These are phyloP conservation scores for Pythium periplocum DNA, from an alignment of 352 stramenopile species.

Conservation along the genomic window DNA sequence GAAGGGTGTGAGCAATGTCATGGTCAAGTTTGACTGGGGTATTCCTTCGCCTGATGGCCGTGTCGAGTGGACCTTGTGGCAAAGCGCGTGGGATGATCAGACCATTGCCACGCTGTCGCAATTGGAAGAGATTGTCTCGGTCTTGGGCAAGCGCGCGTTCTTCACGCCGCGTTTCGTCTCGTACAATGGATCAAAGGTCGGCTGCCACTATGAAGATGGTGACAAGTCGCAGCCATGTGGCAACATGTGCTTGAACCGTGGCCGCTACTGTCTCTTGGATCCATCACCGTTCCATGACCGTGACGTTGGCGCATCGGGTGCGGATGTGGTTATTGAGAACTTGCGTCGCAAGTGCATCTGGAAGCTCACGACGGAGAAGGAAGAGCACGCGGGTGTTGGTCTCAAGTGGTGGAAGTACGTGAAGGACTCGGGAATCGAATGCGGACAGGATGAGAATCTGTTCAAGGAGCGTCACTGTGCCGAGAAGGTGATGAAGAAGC, in stretches of 20 bases:
- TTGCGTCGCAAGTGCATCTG: constrained; percentile 95
- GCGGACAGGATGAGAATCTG: constrained; percentile 72
- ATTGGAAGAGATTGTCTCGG: constrained; percentile 72
- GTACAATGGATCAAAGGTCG: constrained; percentile 92
- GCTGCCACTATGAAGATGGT: constrained; percentile 81
- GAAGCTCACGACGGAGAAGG: constrained; percentile 74
- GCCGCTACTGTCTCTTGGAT: constrained; percentile 95
- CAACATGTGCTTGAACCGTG: constrained; percentile 97
- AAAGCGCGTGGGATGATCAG: constrained; percentile 91
- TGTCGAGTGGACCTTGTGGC: constrained; percentile 97
- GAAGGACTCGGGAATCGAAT: constrained; percentile 86
- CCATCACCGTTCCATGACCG: constrained; percentile 93
- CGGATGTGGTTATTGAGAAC: constrained; percentile 93
- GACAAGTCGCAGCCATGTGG: constrained; percentile 78
- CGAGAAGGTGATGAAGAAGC: constrained; percentile 88
- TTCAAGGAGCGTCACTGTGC: constrained; percentile 89
- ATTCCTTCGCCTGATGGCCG: constrained; percentile 92
- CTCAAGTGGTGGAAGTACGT: constrained; percentile 95
- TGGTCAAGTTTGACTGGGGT: constrained; percentile 94
- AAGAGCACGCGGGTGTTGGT: constrained; percentile 80
- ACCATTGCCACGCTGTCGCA: constrained; percentile 71
- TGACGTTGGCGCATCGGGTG: constrained; percentile 87
- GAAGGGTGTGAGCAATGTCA: constrained; percentile 88
- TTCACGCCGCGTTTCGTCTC: constrained; percentile 97
- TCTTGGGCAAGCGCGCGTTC: constrained; percentile 88